These are phyloP conservation scores for Podospora pseudopauciseta DNA, from an alignment of 495 filamentous ascomycete genomes.

Conservation along the genomic window DNA sequence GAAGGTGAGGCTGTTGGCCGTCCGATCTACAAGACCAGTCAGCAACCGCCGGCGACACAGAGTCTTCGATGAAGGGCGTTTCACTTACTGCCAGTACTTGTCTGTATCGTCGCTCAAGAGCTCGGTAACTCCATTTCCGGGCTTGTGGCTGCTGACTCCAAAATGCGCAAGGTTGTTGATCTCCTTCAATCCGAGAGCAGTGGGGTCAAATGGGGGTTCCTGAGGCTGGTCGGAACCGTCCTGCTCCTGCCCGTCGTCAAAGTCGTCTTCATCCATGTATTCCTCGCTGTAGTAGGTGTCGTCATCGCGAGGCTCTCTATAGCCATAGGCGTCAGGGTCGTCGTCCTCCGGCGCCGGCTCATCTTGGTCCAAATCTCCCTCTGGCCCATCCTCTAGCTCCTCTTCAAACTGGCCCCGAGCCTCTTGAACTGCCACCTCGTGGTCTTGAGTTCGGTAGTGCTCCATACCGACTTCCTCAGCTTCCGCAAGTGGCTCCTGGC, in stretches of 20 bases:
- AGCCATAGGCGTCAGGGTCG: background rate
- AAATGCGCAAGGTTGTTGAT: slow-evolving; percentile 93
- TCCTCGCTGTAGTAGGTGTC: slow-evolving; percentile 13
- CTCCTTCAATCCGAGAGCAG: slow-evolving; percentile 66
- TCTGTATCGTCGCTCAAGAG: slow-evolving; percentile 73
- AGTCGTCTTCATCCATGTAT: slow-evolving; percentile 25
- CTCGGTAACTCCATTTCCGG: slow-evolving; percentile 81
- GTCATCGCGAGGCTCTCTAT: background rate
- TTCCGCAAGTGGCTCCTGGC: background rate
- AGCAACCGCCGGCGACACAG: background rate
- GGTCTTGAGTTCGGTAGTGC: slow-evolving; percentile 16
- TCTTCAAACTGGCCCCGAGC: slow-evolving; percentile 12
- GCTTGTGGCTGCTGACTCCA: slow-evolving; percentile 87
- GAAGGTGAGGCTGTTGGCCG: slow-evolving; percentile 89
- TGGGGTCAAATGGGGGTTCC: slow-evolving; percentile 39
- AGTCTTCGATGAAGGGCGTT: background rate
- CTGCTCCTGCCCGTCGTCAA: slow-evolving; percentile 19
- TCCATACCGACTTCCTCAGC: slow-evolving; percentile 12
- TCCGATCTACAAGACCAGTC: slow-evolving; percentile 56
- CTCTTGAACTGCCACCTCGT: background rate
- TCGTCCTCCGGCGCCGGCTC: background rate
- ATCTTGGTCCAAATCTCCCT: background rate
- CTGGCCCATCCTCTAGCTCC: background rate
- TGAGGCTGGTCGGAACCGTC: slow-evolving; percentile 29
- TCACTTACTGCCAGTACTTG: slow-evolving; percentile 80